Percentiles rank a stretch among this genome's conserved stretches.
These are phyloP conservation scores for Atkinsonella hypoxylon DNA, from an alignment of 2,329 filamentous ascomycete species.

Conservation along the genomic window DNA sequence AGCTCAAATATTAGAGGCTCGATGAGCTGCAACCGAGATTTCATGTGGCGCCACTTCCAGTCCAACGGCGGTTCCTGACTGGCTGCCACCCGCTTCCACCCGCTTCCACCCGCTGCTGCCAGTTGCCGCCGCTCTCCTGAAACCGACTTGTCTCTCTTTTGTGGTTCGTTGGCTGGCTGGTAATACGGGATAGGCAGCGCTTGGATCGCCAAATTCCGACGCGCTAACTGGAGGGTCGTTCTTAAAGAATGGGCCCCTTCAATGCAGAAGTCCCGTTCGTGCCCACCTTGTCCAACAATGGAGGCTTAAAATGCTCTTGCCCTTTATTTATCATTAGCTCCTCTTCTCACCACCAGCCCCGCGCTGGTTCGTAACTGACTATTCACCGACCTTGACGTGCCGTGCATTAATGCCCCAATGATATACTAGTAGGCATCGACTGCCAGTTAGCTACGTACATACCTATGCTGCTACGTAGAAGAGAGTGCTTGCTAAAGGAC, in stretches of 20 bases:
- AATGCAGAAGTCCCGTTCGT: background rate
- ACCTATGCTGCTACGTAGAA: no score
- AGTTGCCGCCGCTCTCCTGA: background rate
- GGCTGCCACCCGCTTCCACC: background rate
- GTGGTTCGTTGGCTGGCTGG: background rate
- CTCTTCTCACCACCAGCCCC: background rate
- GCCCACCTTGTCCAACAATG: background rate
- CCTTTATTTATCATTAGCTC: background rate
- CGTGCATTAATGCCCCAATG: no score
- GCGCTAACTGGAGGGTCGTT: slow-evolving; percentile 4
- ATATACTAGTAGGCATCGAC: no score
- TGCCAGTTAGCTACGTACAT: no score
- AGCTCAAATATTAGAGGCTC: background rate
- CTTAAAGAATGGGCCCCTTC: background rate
- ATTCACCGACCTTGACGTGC: background rate
- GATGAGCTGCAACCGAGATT: background rate
- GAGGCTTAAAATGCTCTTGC: background rate
- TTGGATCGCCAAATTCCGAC: background rate
- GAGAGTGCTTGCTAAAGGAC: background rate
- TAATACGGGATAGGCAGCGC: background rate
- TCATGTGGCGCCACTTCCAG: background rate
- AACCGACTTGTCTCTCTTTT: background rate
- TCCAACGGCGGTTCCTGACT: background rate
- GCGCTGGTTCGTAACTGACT: background rate
- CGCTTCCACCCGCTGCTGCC: no score